A percentile compares a stretch with the other conserved stretches of the same genome.
These are phyloP conservation scores for Lolium multiflorum DNA, from an alignment of 176 grass and related monocot species.

Conservation along the genomic window DNA sequence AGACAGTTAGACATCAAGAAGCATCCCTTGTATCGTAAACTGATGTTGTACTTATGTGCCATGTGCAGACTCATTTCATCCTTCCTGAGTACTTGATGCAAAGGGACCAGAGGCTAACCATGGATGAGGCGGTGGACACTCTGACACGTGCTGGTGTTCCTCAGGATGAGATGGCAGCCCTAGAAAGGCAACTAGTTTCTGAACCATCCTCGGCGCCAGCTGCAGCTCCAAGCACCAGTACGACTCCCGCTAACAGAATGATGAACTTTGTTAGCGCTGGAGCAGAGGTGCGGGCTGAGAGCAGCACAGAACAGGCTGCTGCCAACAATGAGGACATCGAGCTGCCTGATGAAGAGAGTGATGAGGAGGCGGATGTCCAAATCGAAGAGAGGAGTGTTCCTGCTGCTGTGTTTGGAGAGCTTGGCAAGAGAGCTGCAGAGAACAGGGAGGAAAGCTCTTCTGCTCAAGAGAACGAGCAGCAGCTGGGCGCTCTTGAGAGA, in stretches of 20 bases:
- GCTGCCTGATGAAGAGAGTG: constrained; percentile 84
- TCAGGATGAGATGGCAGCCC: constrained; percentile 86
- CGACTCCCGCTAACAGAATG: constrained; percentile 43
- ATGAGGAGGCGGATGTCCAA: constrained; percentile 80
- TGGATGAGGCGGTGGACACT: constrained; percentile 89
- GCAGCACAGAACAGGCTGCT: constrained; percentile 42
- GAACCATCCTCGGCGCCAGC: constrained; percentile 45
- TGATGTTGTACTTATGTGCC: constrained; percentile 13
- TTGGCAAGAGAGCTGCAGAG: constrained; percentile 68
- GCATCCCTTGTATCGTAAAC: constrained; percentile 1
- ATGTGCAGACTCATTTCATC: constrained; percentile 88
- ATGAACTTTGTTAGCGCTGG: constrained; percentile 91
- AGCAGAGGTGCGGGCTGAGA: constrained; percentile 63
- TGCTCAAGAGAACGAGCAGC: constrained; percentile 58
- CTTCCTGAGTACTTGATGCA: constrained; percentile 91
- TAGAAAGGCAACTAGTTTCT: constrained; percentile 82
- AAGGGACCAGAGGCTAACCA: constrained; percentile 80
- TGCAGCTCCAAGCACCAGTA: constrained; percentile 35
- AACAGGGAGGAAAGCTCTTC: constrained; percentile 53
- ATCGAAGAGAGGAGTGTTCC: constrained; percentile 75
- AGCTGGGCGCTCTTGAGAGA: constrained; percentile 88
- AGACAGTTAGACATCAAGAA: not conserved
- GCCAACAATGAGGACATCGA: constrained; percentile 89
- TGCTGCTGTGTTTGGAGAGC: constrained; percentile 83
- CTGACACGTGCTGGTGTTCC: constrained; percentile 73